These are phyloP conservation scores for Mycena crocata DNA, from an alignment of 768 basidiomycete genomes.

Conservation along the genomic window DNA sequence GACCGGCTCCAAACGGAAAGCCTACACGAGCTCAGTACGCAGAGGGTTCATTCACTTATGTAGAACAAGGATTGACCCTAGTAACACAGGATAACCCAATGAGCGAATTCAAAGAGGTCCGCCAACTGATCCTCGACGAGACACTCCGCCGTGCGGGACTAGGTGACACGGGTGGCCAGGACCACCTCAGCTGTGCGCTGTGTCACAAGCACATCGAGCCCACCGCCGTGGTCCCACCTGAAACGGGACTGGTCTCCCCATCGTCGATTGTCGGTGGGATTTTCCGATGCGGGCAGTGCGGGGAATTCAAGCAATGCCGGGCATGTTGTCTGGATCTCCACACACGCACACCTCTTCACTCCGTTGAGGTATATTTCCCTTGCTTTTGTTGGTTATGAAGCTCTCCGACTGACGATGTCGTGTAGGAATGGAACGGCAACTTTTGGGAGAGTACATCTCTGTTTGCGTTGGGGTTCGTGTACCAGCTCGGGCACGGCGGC, in stretches of 20 bases:
- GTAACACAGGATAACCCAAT: conserved; percentile 21
- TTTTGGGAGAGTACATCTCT: conserved; percentile 15
- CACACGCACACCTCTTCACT: neutral
- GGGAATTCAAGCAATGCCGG: conserved; percentile 7
- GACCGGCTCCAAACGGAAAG: no score
- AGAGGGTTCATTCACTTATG: neutral
- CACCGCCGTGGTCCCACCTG: no score
- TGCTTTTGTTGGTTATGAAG: neutral
- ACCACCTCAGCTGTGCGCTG: no score
- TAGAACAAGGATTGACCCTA: no score
- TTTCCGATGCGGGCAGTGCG: conserved; percentile 18
- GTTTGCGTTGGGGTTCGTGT: conserved; percentile 4
- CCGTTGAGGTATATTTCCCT: no score
- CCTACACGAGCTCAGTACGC: neutral
- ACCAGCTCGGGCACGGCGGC: conserved; percentile 33
- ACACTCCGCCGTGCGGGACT: conserved; percentile 1
- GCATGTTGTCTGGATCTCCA: neutral
- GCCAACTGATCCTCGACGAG: conserved; percentile 3
- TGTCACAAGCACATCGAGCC: no score
- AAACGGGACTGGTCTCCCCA: no score
- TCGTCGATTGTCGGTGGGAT: no score
- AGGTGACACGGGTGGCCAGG: neutral
- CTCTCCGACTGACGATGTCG: neutral
- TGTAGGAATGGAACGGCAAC: conserved; percentile 28
- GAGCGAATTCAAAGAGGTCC: neutral